Base-by-base conservation (phyloP, 2,329 filamentous ascomycete species). In the Capronia americana region DNA sequence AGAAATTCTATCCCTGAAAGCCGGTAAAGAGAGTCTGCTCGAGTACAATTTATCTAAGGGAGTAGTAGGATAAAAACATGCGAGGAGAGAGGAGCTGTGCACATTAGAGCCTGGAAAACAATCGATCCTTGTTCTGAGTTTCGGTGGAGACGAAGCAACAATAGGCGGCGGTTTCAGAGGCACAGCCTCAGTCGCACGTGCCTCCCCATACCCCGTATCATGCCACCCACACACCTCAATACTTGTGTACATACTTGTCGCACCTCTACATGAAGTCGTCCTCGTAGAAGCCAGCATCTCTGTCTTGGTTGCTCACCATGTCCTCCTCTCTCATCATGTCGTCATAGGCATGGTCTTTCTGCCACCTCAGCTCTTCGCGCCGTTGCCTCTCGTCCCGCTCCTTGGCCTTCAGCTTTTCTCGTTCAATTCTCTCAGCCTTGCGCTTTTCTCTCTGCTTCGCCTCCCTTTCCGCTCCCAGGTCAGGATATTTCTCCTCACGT, bases 331-430 rank as follows among this genome's bases (percentile, higher is more conserved):
- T 88, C 78, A 97, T 93, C 61, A 97, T 79, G 55, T 97, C 93
- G 76, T 98, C 95, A 78, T 99, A 99, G 1, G 93, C 94, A 80
- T 99, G 94, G n/a, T 97, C 93, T 80, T 95, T 95, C 79, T 96
- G 92, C 85, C 89, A 96, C 78, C 96, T 96, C 80, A 94, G 87
- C 79, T 96, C 90, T 79, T 92, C 91, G 70, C 92, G 86, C 81
- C 97, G 92, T 78, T 92, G 90, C 57, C 76, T 78, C 68, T 82
- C 79, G 64, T 75, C 75, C 69, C 81, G 80, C 48, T 82, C 80
- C 57, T 73, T 74, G 7, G 73, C 71, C 61, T 76, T 77, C 67
- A 77, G 77, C 67, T 80, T 77, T 32, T 82, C 79, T 51, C 78
- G 74, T 14, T 62, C 50, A 61, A 79, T 79, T 44, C 80, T 73